Evolutionary conservation across 805 yeast species (phyloP).

Genomic region (Candida yuanshanica): DNA sequence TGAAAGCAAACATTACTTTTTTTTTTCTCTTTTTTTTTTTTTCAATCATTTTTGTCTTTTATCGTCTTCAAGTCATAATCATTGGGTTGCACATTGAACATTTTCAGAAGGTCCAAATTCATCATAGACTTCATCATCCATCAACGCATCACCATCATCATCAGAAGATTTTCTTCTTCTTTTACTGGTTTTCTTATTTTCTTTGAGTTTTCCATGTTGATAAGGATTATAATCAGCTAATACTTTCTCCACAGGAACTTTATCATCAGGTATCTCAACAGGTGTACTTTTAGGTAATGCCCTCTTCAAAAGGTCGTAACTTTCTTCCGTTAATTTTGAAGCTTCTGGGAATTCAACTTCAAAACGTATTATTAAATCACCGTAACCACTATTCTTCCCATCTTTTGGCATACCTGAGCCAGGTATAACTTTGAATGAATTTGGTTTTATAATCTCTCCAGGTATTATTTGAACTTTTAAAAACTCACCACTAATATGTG

Average conservation of each 20-base stretch:
- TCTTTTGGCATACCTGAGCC: conserved; percentile 58
- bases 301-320: conserved; percentile 59
- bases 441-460: conserved; percentile 50
- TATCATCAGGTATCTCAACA: conserved; percentile 57
- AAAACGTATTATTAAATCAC: conserved; percentile 57
- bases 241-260: conserved; percentile 48
- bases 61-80: neutral
- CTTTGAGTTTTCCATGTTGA: conserved; percentile 1
- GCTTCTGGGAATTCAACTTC: conserved; percentile 52
- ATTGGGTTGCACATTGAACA: conserved; percentile 10
- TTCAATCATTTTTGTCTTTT: neutral
- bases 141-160: neutral
- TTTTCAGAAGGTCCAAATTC: conserved; percentile 1
- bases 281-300: conserved; percentile 72
- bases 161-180: conserved; percentile 3
- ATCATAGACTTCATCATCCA: conserved; percentile 1
- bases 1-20: neutral
- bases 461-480: conserved; percentile 36
- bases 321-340: conserved; percentile 63
- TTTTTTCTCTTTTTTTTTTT: neutral
- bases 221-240: conserved; percentile 12
- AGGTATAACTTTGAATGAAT: conserved; percentile 40
- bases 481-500: conserved; percentile 32
- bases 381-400: conserved; percentile 23
- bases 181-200: conserved; percentile 7